Percentiles rank a stretch among this genome's conserved stretches.
phyloP scores from a whole-genome alignment of 768 basidiomycete genomes.

The Mycena albidolilacea region DNA sequence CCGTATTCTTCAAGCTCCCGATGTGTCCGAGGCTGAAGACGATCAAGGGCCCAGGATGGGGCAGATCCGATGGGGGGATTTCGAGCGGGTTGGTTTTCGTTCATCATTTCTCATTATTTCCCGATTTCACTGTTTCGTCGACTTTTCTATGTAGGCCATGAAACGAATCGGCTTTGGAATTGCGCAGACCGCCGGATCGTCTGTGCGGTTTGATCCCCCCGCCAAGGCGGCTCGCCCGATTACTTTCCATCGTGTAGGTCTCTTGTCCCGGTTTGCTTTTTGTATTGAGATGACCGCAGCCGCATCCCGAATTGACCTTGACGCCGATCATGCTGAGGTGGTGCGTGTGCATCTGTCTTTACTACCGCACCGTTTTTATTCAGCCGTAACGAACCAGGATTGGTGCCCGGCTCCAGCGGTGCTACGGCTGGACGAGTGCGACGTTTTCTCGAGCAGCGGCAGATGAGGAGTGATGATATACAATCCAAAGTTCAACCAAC shows the following conservation, averaged over 20 bases:
- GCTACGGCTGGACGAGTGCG: slow-evolving; percentile 32
- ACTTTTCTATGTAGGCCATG: slow-evolving; percentile 27
- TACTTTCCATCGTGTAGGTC: slow-evolving; percentile 38
- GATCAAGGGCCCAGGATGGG: slow-evolving; percentile 27
- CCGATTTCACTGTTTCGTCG: too few relatives aligned
- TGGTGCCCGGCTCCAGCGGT: slow-evolving; percentile 23
- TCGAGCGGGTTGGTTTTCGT: slow-evolving; percentile 32
- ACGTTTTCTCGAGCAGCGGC: slow-evolving; percentile 12
- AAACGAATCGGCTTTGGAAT: slow-evolving; percentile 37
- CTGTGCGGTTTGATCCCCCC: slow-evolving; percentile 39
- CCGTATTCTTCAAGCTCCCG: slow-evolving; percentile 31
- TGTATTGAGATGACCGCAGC: slow-evolving; percentile 7
- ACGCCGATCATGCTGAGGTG: slow-evolving; percentile 30
- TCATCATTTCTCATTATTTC: too few relatives aligned
- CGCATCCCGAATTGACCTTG: slow-evolving; percentile 39
- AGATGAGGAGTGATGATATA: slow-evolving; percentile 9
- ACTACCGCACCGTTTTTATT: background rate
- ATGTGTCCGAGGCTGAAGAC: background rate
- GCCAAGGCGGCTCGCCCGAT: slow-evolving; percentile 35
- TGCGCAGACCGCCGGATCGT: slow-evolving; percentile 37
- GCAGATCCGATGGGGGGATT: slow-evolving; percentile 39
- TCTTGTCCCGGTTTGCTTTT: background rate
- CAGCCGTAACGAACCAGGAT: background rate
- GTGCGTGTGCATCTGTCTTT: background rate
- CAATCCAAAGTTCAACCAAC: background rate